These are phyloP conservation scores for Quercus ilex DNA, from an alignment of 306 rosid species.

Conservation along the genomic window DNA sequence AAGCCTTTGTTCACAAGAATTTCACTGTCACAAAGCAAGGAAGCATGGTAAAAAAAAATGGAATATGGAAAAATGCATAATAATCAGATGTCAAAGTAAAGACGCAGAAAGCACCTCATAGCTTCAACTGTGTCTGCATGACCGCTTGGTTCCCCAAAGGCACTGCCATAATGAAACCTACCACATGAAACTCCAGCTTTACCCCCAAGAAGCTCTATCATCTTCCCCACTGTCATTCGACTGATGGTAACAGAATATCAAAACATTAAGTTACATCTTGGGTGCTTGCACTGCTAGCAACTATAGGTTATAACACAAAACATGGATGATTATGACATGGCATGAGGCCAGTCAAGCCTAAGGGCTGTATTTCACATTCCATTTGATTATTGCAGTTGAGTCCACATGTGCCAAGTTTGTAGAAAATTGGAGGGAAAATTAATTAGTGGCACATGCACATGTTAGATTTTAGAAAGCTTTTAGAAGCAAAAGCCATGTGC, in stretches of 20 bases:
- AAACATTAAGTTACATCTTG: conserved; percentile 2
- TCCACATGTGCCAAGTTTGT: no score
- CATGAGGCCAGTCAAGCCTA: no score
- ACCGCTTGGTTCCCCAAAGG: conserved; percentile 97
- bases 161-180: conserved; percentile 94
- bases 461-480: no score
- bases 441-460: no score
- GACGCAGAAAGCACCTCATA: conserved; percentile 56
- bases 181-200: conserved; percentile 99
- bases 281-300: not conserved
- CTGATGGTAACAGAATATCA: conserved; percentile 39
- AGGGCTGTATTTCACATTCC: no score
- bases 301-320: not conserved
- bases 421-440: no score
- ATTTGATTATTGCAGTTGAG: no score
- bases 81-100: conserved; percentile 4
- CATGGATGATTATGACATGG: no score
- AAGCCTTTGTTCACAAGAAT: conserved; percentile 82
- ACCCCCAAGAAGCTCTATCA: conserved; percentile 98
- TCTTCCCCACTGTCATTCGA: conserved; percentile 99
- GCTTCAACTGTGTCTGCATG: conserved; percentile 97
- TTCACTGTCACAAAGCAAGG: conserved; percentile 51
- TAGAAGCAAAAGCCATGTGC: no score
- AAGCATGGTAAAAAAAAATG: conserved; percentile 9
- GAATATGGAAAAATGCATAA: conserved; percentile 5